phyloP scores from a whole-genome alignment of 805 yeast species.

The Candida andamanensis region DNA sequence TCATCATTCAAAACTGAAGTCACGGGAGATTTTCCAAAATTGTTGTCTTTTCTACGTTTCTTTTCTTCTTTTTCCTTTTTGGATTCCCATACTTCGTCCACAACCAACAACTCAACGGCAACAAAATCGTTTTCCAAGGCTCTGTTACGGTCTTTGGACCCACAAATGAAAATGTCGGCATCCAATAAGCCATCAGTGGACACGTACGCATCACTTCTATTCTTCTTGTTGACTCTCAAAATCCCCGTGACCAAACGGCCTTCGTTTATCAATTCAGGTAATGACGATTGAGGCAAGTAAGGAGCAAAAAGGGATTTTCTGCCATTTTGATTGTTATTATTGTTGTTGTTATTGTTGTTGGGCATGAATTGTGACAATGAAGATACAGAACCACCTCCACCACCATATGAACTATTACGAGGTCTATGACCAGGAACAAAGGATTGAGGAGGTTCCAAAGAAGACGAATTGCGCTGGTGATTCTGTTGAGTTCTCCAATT shows the following conservation, averaged over 20 bases:
- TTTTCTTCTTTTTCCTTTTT: slow-evolving; percentile 96
- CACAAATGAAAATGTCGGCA: slow-evolving; percentile 96
- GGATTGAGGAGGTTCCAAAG: slow-evolving; percentile 35
- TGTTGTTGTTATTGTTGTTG: slow-evolving; percentile 13
- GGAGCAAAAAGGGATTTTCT: slow-evolving; percentile 91
- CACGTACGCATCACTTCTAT: slow-evolving; percentile 97
- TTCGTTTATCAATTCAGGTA: slow-evolving; percentile 83
- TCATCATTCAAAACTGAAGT: slow-evolving; percentile 53
- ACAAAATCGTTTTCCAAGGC: slow-evolving; percentile 96
- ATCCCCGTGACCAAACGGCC: slow-evolving; percentile 92
- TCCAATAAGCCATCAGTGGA: slow-evolving; percentile 93
- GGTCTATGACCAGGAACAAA: slow-evolving; percentile 79
- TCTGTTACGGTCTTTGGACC: slow-evolving; percentile 95
- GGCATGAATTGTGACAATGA: slow-evolving; percentile 37
- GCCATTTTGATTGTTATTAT: slow-evolving; percentile 35
- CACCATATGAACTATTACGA: slow-evolving; percentile 59
- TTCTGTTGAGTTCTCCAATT: slow-evolving; percentile 58
- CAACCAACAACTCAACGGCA: slow-evolving; percentile 89
- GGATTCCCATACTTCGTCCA: slow-evolving; percentile 96
- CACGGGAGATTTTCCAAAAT: slow-evolving; percentile 28
- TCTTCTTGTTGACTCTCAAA: slow-evolving; percentile 89
- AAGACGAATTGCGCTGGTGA: slow-evolving; percentile 17
- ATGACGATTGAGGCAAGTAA: slow-evolving; percentile 86
- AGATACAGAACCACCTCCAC: slow-evolving; percentile 48
- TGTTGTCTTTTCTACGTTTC: slow-evolving; percentile 77